Base-by-base conservation (phyloP, 75 land plant genomes). In the Selaginella tamariscina region DNA sequence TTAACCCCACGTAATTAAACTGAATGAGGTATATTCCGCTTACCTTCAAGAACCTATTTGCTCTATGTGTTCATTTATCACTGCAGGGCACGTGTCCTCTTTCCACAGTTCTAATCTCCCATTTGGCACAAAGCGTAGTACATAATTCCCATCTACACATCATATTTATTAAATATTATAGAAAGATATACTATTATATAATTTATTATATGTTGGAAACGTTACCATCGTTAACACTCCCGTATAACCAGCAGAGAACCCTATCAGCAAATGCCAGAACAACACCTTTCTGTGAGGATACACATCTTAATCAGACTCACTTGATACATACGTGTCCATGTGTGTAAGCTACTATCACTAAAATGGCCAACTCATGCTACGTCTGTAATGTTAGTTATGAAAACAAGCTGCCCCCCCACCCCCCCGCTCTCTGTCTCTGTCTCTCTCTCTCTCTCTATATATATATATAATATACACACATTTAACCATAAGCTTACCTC, bases 221-320 rank as follows among this genome's bases (percentile, higher is more conserved):
- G 49, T 76, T 70, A 90, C 96, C 79, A 33, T 95, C 97, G 82
- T 91, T 90, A 30, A 95, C 99, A 33, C 88, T 95, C 57, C 99
- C 99, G 68, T 90, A 90, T 1, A 95, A 80, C 99, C 99, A 95
- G 76, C 99, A 95, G 20, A 95, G 72, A 1, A 95, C 99, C 67
- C 90, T 86, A 77, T 95, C 97, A 27, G 99, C 96, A 75, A 90
- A 95, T 29, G 92, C 87, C 24, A 95, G 72, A 79, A 96, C 90
- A 0, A 95, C 92, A 44, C 88, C 88, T 69, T 96, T 96, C 96
- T 90, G 82, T 31, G 31, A 39, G 2, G 27, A 9, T 15, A 18
- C 32, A 13, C 2, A 24, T 28, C 44, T 2, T 9, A 11, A 70
- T 8, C 26, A 27, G 21, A 68, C 2, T 29, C 13, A 21, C 1